These are phyloP conservation scores for Cordyceps tenuipes DNA, from an alignment of 2,329 filamentous ascomycete genomes.

Conservation along the genomic window DNA sequence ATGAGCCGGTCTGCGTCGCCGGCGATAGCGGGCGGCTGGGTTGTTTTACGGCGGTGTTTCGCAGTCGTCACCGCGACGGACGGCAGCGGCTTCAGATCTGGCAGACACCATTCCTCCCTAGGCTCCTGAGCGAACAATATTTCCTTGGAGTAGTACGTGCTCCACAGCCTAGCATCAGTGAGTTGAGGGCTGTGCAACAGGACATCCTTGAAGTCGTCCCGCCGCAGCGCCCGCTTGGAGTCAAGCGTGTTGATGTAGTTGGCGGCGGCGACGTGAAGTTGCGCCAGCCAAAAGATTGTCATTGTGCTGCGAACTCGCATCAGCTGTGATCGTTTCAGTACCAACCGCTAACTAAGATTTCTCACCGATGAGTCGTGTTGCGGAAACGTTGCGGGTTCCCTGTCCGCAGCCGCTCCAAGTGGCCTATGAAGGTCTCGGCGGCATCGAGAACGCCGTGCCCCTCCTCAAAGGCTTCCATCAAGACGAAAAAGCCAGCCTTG, in stretches of 20 bases:
- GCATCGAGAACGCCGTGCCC: slow-evolving; percentile 20
- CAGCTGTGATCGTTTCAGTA: background rate
- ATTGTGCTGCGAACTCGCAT: slow-evolving; percentile 19
- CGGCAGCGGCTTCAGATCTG: slow-evolving; percentile 24
- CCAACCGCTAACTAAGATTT: background rate
- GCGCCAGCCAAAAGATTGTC: slow-evolving; percentile 28
- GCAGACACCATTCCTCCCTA: slow-evolving; percentile 22
- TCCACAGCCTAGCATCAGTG: slow-evolving; percentile 25
- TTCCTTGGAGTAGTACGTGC: slow-evolving; percentile 24
- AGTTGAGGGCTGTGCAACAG: slow-evolving; percentile 19
- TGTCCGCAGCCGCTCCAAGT: slow-evolving; percentile 19
- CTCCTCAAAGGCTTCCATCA: slow-evolving; percentile 20
- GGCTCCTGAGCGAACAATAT: slow-evolving; percentile 23
- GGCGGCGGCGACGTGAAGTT: slow-evolving; percentile 24
- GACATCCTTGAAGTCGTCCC: slow-evolving; percentile 18
- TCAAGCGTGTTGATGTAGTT: slow-evolving; percentile 16
- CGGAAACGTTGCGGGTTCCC: slow-evolving; percentile 23
- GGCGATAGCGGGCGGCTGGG: background rate
- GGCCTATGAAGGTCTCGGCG: slow-evolving; percentile 22
- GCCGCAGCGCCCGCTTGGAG: slow-evolving; percentile 9
- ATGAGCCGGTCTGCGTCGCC: slow-evolving; percentile 17
- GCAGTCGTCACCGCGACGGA: background rate
- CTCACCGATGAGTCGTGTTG: slow-evolving; percentile 25
- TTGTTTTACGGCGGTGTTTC: background rate
- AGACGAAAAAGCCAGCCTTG: slow-evolving; percentile 24